Evolutionary conservation across 2,329 filamentous ascomycete species (phyloP).

Genomic region (Pestalotiopsis sp.): DNA sequence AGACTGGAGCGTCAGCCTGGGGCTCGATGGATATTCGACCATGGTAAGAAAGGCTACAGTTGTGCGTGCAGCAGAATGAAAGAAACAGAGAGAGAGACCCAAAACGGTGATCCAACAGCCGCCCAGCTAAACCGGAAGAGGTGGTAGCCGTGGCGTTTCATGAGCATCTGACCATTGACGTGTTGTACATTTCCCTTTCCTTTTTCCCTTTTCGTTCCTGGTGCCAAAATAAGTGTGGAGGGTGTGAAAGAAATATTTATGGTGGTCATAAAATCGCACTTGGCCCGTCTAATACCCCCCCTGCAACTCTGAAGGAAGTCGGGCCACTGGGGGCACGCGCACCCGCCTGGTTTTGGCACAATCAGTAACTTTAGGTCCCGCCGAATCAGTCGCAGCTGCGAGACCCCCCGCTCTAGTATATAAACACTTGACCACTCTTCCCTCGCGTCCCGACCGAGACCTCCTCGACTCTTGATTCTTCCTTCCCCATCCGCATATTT

Average conservation of each 20-base stretch:
- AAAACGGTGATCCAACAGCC: not conserved
- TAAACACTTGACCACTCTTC: conserved; percentile 14
- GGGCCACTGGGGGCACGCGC: conserved; percentile 12
- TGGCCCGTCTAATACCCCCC: not conserved
- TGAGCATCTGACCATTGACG: conserved; percentile 8
- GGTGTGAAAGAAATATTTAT: not conserved
- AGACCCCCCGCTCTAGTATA: conserved; percentile 13
- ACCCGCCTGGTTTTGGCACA: conserved; percentile 12
- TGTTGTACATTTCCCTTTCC: conserved; percentile 4
- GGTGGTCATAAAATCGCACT: not conserved
- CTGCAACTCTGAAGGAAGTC: conserved; percentile 3
- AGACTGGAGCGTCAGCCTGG: too few species aligned
- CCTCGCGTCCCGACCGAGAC: conserved; percentile 15
- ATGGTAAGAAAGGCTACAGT: too few species aligned
- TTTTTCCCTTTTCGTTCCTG: not conserved
- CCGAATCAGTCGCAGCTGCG: conserved; percentile 9
- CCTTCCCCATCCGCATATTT: not conserved
- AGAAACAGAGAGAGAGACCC: not conserved
- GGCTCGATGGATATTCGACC: too few species aligned
- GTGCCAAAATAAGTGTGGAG: not conserved
- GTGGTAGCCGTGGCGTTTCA: conserved; percentile 6
- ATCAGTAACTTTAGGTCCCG: not conserved
- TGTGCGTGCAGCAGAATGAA: not conserved
- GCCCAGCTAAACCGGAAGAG: conserved; percentile 1
- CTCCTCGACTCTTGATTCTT: conserved; percentile 3